Percentiles rank a stretch among this genome's conserved stretches.
Conservation (phyloP, 2,329 filamentous ascomycete genomes). For the Pseudogymnoascus sp. region DNA sequence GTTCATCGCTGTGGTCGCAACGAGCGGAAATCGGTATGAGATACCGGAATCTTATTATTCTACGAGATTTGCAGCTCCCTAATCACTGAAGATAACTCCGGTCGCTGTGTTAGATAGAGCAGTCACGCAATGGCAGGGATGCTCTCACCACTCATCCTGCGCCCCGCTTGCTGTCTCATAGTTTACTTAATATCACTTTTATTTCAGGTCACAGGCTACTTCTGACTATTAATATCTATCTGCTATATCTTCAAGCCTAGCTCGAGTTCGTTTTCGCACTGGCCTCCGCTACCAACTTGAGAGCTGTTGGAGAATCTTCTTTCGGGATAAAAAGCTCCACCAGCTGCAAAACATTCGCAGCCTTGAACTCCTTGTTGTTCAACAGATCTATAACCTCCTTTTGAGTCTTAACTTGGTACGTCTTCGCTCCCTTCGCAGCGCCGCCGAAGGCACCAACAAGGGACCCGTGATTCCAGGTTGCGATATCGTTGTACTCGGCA, state of each 20-base stretch:
- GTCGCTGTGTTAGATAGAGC: not conserved
- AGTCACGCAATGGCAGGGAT: not conserved
- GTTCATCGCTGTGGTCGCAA: not conserved
- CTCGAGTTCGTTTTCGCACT: constrained; percentile 61
- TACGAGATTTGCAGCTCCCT: not conserved
- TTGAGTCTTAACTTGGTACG: constrained; percentile 62
- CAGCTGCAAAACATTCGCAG: constrained; percentile 52
- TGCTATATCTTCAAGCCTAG: constrained; percentile 13
- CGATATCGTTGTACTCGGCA: constrained; percentile 73
- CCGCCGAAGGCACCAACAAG: constrained; percentile 64
- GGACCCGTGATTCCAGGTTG: constrained; percentile 65
- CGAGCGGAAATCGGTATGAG: not conserved
- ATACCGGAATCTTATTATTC: not conserved
- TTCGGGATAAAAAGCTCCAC: constrained; percentile 78
- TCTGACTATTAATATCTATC: not conserved
- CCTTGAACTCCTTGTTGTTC: constrained; percentile 55
- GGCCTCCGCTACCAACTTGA: constrained; percentile 64
- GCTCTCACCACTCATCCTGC: not conserved
- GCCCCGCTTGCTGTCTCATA: too few species aligned
- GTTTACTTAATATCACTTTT: not conserved
- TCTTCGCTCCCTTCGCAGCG: constrained; percentile 47
- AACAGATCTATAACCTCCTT: constrained; percentile 61
- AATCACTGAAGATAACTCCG: not conserved
- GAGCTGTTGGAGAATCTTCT: constrained; percentile 65
- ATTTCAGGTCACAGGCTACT: not conserved